Base-by-base conservation (phyloP, 2,329 filamentous ascomycete species). In the Ophiosphaerella narmari region DNA sequence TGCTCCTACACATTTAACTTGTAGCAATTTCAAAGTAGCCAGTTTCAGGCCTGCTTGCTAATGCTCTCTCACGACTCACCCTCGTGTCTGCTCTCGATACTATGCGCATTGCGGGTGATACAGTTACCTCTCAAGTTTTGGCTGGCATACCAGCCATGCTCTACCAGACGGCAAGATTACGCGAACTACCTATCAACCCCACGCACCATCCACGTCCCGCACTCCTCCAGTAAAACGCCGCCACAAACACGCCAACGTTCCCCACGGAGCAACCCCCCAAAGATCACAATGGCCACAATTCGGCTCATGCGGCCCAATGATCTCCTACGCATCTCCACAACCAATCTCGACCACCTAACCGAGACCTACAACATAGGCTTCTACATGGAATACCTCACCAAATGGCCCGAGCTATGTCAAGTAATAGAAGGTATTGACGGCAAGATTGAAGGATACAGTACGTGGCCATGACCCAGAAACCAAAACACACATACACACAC, bases 341-440 rank as follows among this genome's bases (percentile, higher is more conserved):
- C 92, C 76, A 99, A 99, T 71, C 86, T 99, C 55, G 94, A 99
- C 71, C 90, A 90, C 35, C 82, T 97, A 55, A 97, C 94, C n/a
- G 94, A 99, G 78, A 97, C 95, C 48, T 99, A 97, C 78, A 91
- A 96, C 73, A 83, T 96, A 59, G 85, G 86, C 55, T 99, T 97
- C 79, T 99, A 99, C 78, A 84, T 97, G 52, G 90, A 95, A 67
- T 99, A 99, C 76, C 86, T 96, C 59, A 91, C 91, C 45, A 91
- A 90, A 80, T 99, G 94, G 94, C 94, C 94, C 1, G 88, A 91
- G 23, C 83, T 97, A 37, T 97, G 97, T 77, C 91, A 91, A 70
- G 90, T 96, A 13, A 91, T 95, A 52, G 90, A 96, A 72, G 90
- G 93, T 59, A 82, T 85, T 47, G 82, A 88, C 56, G 91, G 91